Evolutionary conservation across 441 rosid species (phyloP), one percentile per base, ranked within the genome.

Genomic region (Raphanus hybrid): DNA sequence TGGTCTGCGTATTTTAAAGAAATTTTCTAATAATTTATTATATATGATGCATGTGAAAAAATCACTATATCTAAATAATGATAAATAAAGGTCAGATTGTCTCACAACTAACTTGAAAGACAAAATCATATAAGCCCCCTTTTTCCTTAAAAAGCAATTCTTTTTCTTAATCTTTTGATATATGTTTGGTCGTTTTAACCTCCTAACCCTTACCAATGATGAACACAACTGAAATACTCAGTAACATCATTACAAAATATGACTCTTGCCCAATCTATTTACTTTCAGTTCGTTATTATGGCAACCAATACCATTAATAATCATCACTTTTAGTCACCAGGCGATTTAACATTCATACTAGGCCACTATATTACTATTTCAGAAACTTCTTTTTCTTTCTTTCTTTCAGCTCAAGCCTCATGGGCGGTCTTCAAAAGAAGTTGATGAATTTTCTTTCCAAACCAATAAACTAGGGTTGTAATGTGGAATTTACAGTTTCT

Each of bases 171-270:
- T 48, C 69, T 78, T 78, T 72, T 65, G 69, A 73, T n/a, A 52
- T 73, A 52, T 61, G 77, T 73, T 73, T 61, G 52, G 70, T 78
- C 73, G 61, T 61, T 77, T 73, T 59, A 72, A 67, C 73, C 73
- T 71, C 35, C 15, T 48, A 64, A 60, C 43, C 34, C 60, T 78
- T 48, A 67, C 58, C 63, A 78, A 78, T 78, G 81, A 78, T 78
- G 81, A 67, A 78, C 59, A 48, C 18, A 68, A 69, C 75, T 63
- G 75, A 73, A 41, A 63, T 34, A 74, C 78, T 74, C 34, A 69
- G 57, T 8, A 62, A 55, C 62, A 78, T 78, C 78, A 78, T 78
- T 78, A 78, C 82, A 39, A 73, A 66, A 62, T 63, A 73, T 32
- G 78, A 78, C 75, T 20, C 74, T 62, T 74, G 54, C 75, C 70